Percentiles rank a stretch among this genome's conserved stretches.
phyloP scores from a whole-genome alignment of 78 protist genomes.

The Dictyostelium citrinum region DNA sequence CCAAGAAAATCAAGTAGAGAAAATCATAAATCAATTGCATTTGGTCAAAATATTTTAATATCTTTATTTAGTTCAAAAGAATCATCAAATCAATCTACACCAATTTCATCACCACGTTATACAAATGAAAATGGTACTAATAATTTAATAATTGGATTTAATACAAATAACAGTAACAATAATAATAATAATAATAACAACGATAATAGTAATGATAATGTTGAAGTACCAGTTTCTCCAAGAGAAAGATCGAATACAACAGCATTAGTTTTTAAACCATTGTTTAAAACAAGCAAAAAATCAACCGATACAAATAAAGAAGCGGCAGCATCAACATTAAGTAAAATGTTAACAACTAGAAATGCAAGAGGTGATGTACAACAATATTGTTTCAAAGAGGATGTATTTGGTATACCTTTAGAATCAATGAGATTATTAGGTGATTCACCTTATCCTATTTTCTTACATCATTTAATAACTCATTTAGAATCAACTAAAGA shows the following conservation, averaged over 20 bases:
- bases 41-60: conserved; percentile 3
- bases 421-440: conserved; percentile 18
- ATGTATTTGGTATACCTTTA: conserved; percentile 38
- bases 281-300: conserved; percentile 3
- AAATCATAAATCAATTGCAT: conserved; percentile 17
- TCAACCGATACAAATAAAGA: conserved; percentile 5
- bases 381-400: conserved; percentile 30
- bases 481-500: conserved; percentile 32
- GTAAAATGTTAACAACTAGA: conserved; percentile 33
- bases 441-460: conserved; percentile 42
- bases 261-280: not conserved
- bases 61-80: not conserved
- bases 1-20: conserved; percentile 8
- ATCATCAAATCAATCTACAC: not conserved
- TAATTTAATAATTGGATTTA: not conserved
- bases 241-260: conserved; percentile 58
- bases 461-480: not conserved
- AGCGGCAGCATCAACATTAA: not conserved
- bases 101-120: not conserved
- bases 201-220: not conserved
- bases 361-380: not conserved
- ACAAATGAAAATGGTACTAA: not conserved
- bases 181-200: not conserved
- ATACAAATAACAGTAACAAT: not conserved
- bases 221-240: not conserved